Conservation (phyloP, 2,329 filamentous ascomycete genomes). For the Gaeumannomyces tritici region DNA sequence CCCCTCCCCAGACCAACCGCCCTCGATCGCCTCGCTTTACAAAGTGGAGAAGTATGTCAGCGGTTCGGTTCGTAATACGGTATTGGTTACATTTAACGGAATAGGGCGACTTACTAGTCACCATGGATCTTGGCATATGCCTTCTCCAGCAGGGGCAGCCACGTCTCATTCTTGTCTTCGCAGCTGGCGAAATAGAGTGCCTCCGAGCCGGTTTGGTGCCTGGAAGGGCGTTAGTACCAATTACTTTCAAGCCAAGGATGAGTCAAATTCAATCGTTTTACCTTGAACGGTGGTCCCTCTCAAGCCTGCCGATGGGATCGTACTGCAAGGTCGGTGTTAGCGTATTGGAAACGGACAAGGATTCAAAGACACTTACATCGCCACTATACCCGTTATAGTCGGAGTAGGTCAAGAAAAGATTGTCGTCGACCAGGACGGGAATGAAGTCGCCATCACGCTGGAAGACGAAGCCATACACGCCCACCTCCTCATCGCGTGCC, state of each 20-base stretch:
- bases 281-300: conserved; percentile 46
- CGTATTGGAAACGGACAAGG: not conserved
- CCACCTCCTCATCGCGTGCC: conserved; percentile 51
- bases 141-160: conserved; percentile 65
- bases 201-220: conserved; percentile 56
- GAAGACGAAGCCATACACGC: conserved; percentile 13
- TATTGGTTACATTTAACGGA: too few relatives aligned
- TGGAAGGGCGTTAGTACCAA: conserved; percentile 19
- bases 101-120: conserved; percentile 38
- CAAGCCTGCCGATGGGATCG: conserved; percentile 33
- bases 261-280: not conserved
- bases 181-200: conserved; percentile 64
- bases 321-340: conserved; percentile 1
- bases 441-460: conserved; percentile 55
- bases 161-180: conserved; percentile 60
- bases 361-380: not conserved
- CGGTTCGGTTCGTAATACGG: not conserved
- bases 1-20: conserved; percentile 50
- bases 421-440: conserved; percentile 63
- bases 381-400: conserved; percentile 21
- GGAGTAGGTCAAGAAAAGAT: conserved; percentile 53
- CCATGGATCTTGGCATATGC: conserved; percentile 70
- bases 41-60: not conserved
- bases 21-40: conserved; percentile 44
- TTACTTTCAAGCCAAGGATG: not conserved